Conservation (phyloP, 2,329 filamentous ascomycete genomes). For the Diaporthe helianthi region DNA sequence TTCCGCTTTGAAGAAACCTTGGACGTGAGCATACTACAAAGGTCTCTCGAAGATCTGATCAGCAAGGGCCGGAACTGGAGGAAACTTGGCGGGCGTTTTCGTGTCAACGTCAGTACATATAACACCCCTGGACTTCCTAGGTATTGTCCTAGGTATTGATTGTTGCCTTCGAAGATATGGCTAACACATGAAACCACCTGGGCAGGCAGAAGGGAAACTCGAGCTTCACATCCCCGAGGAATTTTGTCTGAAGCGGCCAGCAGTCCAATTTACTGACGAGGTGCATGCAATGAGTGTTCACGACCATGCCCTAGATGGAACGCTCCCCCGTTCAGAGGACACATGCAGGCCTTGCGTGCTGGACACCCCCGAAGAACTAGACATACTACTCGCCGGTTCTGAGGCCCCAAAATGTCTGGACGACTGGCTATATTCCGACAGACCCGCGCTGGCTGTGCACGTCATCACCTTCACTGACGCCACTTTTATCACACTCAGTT, state of each 20-base stretch:
- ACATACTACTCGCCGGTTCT: constrained; percentile 37
- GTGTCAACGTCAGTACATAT: constrained; percentile 33
- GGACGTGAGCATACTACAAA: constrained; percentile 48
- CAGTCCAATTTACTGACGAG: constrained; percentile 49
- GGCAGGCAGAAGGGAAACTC: constrained; percentile 39
- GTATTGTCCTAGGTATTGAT: too few relatives aligned
- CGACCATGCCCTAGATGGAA: constrained; percentile 49
- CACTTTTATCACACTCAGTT: constrained; percentile 54
- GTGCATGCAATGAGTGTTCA: constrained; percentile 45
- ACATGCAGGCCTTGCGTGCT: constrained; percentile 43
- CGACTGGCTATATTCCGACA: constrained; percentile 51
- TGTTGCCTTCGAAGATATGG: not conserved
- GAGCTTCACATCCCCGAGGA: constrained; percentile 43
- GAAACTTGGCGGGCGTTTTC: constrained; percentile 54
- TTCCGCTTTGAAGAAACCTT: constrained; percentile 56
- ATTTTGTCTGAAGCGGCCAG: constrained; percentile 45
- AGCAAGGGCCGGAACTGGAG: constrained; percentile 51
- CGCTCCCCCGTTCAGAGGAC: constrained; percentile 44
- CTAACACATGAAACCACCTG: not conserved
- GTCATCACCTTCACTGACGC: constrained; percentile 57
- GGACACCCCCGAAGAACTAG: constrained; percentile 39
- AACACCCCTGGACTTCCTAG: too few relatives aligned
- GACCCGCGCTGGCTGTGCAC: constrained; percentile 55
- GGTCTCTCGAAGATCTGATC: constrained; percentile 47
- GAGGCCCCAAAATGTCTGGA: constrained; percentile 43